Base-by-base conservation (phyloP, 495 filamentous ascomycete species). In the Podospora tetraspora region DNA sequence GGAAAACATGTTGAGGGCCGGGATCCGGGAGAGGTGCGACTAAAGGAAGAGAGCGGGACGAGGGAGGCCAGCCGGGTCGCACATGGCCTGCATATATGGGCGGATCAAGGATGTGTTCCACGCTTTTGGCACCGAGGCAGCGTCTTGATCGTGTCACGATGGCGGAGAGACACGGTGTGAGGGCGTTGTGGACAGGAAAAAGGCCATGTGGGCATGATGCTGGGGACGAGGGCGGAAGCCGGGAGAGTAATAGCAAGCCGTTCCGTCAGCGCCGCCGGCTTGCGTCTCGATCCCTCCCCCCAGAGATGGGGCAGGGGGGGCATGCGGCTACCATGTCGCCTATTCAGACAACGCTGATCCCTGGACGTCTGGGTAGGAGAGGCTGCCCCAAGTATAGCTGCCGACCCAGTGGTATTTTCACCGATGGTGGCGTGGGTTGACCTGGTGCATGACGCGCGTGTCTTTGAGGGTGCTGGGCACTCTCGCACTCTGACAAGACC, bases 1-100 rank as follows among this genome's bases (percentile, higher is more conserved):
- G 60, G 80, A 78, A 69, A 79, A 74, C 81, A 84, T 83, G 67
- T 32, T 79, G 72, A 68, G 67, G 62, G 62, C 23, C 63, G 16
- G 59, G 32, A 37, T 52, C 57, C 61, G 22, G 64, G 56, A 62
- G 60, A 43, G 19, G 21, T 32, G 60, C 21, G 65, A 23, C 62
- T 65, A 66, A 60, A 43, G 43, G 61, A 56, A 65, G 57, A 61
- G 62, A 67, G 66, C 4, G 34, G 64, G 29, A 62, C 19, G 43
- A 52, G 43, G 43, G 6, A n/a, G 19, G 34, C 30, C 8, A 64
- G 34, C 32, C 62, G 43, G 16, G 43, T 52, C 43, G 43, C 8
- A 64, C 60, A 52, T 67, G 56, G 64, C n/a, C n/a, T 69, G 43
- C 52, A 65, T 59, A 25, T 60, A 34, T 34, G 19, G 30, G 21